Evolutionary conservation across 2,329 filamentous ascomycete genomes (phyloP).

Genomic region (Colletotrichum tropicale): DNA sequence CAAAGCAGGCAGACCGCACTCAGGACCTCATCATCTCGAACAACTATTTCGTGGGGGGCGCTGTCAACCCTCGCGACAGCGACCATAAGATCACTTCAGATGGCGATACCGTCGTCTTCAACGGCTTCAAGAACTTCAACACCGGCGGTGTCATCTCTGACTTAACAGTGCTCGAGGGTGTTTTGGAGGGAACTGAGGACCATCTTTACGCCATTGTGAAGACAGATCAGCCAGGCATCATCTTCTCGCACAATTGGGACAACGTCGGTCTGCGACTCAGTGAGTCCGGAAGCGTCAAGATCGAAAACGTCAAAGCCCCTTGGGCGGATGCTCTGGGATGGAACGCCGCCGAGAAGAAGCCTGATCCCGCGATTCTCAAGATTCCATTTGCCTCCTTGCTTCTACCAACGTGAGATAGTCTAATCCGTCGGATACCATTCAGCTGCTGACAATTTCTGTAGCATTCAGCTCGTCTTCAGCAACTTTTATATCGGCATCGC

Average conservation of each 20-base stretch:
- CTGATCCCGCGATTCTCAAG: conserved; percentile 51
- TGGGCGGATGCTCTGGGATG: conserved; percentile 69
- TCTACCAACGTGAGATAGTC: conserved; percentile 52
- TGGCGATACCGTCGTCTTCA: conserved; percentile 61
- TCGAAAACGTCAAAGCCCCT: conserved; percentile 58
- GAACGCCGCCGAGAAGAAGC: conserved; percentile 54
- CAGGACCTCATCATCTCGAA: conserved; percentile 64
- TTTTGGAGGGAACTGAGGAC: conserved; percentile 59
- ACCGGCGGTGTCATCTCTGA: conserved; percentile 71
- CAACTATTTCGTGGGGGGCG: conserved; percentile 70
- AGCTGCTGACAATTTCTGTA: conserved; percentile 19
- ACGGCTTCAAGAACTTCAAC: conserved; percentile 70
- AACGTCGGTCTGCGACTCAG: conserved; percentile 67
- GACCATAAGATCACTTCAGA: conserved; percentile 62
- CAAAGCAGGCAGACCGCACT: conserved; percentile 61
- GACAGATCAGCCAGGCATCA: conserved; percentile 61
- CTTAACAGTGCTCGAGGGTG: conserved; percentile 68
- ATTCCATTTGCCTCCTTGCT: conserved; percentile 63
- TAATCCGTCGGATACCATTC: fast-evolving
- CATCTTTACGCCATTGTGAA: conserved; percentile 68
- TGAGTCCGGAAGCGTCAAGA: conserved; percentile 67
- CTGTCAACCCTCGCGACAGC: conserved; percentile 69
- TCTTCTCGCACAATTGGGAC: conserved; percentile 67
- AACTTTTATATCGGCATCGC: conserved; percentile 72
- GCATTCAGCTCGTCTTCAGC: conserved; percentile 68